phyloP scores from a whole-genome alignment of 169 alveolate species.

The Besnoitia besnoiti region DNA sequence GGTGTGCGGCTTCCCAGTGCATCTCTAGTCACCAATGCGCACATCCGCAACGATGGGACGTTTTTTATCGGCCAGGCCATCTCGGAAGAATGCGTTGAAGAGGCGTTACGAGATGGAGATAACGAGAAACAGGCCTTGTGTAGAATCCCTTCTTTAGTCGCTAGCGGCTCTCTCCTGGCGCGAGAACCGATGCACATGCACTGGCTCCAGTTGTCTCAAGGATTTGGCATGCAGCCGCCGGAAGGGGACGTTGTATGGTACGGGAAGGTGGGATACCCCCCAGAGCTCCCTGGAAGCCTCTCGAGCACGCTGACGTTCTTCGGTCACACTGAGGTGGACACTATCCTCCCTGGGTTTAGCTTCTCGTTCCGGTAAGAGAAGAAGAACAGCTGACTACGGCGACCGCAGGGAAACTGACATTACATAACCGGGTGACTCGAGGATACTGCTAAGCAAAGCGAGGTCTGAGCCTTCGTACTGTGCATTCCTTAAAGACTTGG shows the following conservation, averaged over 20 bases:
- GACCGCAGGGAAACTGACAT: no score
- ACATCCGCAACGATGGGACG: slow-evolving; percentile 53
- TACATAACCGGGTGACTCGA: no score
- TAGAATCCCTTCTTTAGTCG: slow-evolving; percentile 33
- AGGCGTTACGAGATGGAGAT: neutral
- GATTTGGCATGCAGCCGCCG: neutral
- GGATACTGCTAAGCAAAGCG: no score
- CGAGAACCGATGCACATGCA: slow-evolving; percentile 25
- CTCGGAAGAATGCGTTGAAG: neutral
- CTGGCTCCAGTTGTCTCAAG: slow-evolving; percentile 51
- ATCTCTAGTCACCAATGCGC: slow-evolving; percentile 30
- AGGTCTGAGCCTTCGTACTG: no score
- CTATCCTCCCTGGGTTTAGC: slow-evolving; percentile 50
- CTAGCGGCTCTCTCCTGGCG: slow-evolving; percentile 46
- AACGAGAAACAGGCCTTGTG: slow-evolving; percentile 17
- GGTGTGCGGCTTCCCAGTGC: neutral
- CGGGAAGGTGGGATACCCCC: slow-evolving; percentile 46
- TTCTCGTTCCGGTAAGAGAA: slow-evolving; percentile 44
- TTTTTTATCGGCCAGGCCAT: slow-evolving; percentile 39
- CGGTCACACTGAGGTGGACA: slow-evolving; percentile 26
- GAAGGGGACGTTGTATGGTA: slow-evolving; percentile 41
- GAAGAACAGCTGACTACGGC: no score
- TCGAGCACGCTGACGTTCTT: slow-evolving; percentile 46
- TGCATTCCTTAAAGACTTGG: no score
- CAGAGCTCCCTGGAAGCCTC: slow-evolving; percentile 32